A percentile compares a stretch with the other conserved stretches of the same genome.
phyloP scores from a whole-genome alignment of 2,329 filamentous ascomycete species.

The Daldinia eschscholtzii region DNA sequence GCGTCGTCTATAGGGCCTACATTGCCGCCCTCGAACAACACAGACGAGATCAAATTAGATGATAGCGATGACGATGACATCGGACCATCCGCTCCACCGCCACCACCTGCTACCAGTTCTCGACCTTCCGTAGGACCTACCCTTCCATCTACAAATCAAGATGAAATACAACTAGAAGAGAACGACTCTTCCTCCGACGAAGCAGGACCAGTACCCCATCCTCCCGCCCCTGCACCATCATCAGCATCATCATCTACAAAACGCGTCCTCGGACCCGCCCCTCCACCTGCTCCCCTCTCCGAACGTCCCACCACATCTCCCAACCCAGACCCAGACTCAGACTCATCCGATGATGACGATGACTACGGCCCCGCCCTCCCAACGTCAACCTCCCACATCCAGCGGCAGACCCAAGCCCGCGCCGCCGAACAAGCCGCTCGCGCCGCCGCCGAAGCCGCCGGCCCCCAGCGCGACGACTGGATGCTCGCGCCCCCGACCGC shows the following conservation, averaged over 20 bases:
- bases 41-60: slow-evolving; percentile 62
- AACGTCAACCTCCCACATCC: slow-evolving; percentile 54
- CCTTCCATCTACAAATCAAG: slow-evolving; percentile 44
- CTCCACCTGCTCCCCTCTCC: slow-evolving; percentile 58
- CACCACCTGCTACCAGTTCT: slow-evolving; percentile 18
- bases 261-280: slow-evolving; percentile 58
- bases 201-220: slow-evolving; percentile 41
- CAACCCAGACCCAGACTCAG: slow-evolving; percentile 52
- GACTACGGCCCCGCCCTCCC: slow-evolving; percentile 73
- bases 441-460: slow-evolving; percentile 53
- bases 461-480: slow-evolving; percentile 83
- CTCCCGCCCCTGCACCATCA: slow-evolving; percentile 6
- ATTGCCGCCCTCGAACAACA: slow-evolving; percentile 54
- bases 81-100: slow-evolving; percentile 38
- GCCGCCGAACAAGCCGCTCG: slow-evolving; percentile 50
- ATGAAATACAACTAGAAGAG: slow-evolving; percentile 45
- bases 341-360: slow-evolving; percentile 59
- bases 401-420: slow-evolving; percentile 44
- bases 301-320: slow-evolving; percentile 52
- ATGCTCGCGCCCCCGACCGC: slow-evolving; percentile 78
- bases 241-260: slow-evolving; percentile 38
- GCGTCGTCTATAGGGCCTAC: slow-evolving; percentile 37
- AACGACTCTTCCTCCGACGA: slow-evolving; percentile 41
- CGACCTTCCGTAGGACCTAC: slow-evolving; percentile 48
- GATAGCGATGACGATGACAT: slow-evolving; percentile 57